Conservation (phyloP, 495 filamentous ascomycete genomes). For the Aspergillus cavernicola region DNA sequence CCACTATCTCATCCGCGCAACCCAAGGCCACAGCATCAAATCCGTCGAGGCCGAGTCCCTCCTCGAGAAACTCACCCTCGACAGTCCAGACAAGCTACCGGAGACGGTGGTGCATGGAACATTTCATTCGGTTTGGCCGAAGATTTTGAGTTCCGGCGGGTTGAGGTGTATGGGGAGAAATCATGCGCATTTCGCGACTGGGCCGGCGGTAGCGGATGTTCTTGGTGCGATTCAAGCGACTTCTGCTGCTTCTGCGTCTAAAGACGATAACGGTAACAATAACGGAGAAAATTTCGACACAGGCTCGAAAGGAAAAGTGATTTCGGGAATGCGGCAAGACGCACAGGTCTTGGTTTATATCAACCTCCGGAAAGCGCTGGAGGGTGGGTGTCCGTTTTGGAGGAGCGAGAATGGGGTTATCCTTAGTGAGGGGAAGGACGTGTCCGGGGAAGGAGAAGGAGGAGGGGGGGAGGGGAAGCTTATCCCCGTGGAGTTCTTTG, state of each 20-base stretch:
- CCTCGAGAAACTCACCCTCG: conserved; percentile 58
- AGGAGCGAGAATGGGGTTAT: conserved; percentile 79
- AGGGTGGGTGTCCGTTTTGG: conserved; percentile 74
- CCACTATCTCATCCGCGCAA: conserved; percentile 86
- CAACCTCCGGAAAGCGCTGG: conserved; percentile 63
- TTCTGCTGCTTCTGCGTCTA: conserved; percentile 15
- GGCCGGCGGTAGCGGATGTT: conserved; percentile 47
- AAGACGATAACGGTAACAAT: background rate
- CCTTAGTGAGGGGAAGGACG: conserved; percentile 44
- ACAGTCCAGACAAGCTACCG: conserved; percentile 50
- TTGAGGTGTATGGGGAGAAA: conserved; percentile 75
- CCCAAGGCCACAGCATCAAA: conserved; percentile 75
- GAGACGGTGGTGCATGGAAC: conserved; percentile 80
- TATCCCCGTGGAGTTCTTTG: conserved; percentile 41
- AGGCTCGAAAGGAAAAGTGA: conserved; percentile 42
- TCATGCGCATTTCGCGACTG: conserved; percentile 83
- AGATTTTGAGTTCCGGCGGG: conserved; percentile 69
- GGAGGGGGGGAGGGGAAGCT: conserved; percentile 21
- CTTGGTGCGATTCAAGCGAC: conserved; percentile 19
- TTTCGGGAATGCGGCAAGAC: conserved; percentile 81
- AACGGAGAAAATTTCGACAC: background rate
- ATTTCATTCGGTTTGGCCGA: conserved; percentile 67
- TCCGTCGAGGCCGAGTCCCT: conserved; percentile 64
- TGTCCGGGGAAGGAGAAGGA: conserved; percentile 18
- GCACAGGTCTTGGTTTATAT: conserved; percentile 78